phyloP scores from a whole-genome alignment of 1,284 basidiomycete genomes.

The Malassezia sp. region DNA sequence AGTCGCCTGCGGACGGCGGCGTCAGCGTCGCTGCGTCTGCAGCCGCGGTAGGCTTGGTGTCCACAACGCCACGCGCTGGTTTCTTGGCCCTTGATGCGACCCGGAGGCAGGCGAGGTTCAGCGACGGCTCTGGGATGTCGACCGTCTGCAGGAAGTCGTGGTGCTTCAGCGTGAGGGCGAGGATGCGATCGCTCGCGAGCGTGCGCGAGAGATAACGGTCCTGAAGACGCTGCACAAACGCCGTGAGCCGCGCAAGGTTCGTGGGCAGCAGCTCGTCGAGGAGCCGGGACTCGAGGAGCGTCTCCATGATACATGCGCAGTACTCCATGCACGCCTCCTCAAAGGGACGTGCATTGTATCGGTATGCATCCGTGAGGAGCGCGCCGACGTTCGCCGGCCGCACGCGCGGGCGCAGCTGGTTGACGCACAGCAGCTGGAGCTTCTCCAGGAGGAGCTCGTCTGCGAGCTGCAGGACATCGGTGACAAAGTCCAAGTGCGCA shows the following conservation, averaged over 20 bases:
- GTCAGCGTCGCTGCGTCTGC: not conserved
- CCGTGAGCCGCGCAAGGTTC: slow-evolving; percentile 60
- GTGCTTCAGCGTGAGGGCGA: slow-evolving; percentile 57
- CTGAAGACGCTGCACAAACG: slow-evolving; percentile 58
- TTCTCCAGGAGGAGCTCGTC: slow-evolving; percentile 80
- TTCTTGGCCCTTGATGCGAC: slow-evolving; percentile 20
- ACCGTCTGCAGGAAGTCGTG: slow-evolving; percentile 66
- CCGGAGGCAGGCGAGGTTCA: slow-evolving; percentile 41
- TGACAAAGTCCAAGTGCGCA: slow-evolving; percentile 72
- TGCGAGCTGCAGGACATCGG: slow-evolving; percentile 72
- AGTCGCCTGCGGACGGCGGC: not conserved
- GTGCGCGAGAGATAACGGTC: slow-evolving; percentile 58
- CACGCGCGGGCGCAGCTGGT: slow-evolving; percentile 51
- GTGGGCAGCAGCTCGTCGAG: slow-evolving; percentile 61
- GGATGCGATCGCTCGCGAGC: slow-evolving; percentile 55
- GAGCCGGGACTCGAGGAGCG: slow-evolving; percentile 67
- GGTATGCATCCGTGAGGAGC: slow-evolving; percentile 68
- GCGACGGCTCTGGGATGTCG: slow-evolving; percentile 60
- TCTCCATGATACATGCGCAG: slow-evolving; percentile 73
- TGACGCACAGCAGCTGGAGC: slow-evolving; percentile 70
- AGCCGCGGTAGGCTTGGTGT: too few species aligned
- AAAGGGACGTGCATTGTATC: slow-evolving; percentile 64
- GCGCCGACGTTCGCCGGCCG: slow-evolving; percentile 68
- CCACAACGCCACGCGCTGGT: not conserved
- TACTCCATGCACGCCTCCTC: slow-evolving; percentile 67